These are phyloP conservation scores for Trypanosoma brucei DNA, from an alignment of 208 protist species.

Conservation along the genomic window DNA sequence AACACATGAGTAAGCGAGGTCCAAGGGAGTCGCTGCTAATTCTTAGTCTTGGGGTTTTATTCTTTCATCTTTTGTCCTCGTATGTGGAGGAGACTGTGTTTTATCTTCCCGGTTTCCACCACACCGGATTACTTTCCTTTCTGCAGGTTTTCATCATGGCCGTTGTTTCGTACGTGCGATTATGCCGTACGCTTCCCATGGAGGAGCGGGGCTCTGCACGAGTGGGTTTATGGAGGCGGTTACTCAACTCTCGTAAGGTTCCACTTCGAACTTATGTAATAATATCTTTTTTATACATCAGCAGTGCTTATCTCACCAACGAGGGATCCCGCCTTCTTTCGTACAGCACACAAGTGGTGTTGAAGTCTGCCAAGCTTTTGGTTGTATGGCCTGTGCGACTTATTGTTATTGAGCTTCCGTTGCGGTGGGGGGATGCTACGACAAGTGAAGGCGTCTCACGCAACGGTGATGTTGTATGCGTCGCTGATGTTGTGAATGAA, in stretches of 20 bases:
- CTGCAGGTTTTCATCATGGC: constrained; percentile 29
- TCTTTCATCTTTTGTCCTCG: constrained; percentile 44
- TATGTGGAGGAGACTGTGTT: constrained; percentile 50
- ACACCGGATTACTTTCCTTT: constrained; percentile 38
- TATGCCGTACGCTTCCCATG: constrained; percentile 12
- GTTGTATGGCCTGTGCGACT: constrained; percentile 38
- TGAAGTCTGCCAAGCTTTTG: constrained; percentile 65
- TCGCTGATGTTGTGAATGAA: too few relatives aligned
- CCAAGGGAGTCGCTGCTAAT: constrained; percentile 27
- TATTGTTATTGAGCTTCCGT: constrained; percentile 22
- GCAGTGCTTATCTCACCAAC: constrained; percentile 48
- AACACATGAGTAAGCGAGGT: background rate
- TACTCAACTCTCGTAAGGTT: constrained; percentile 13
- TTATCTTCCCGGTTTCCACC: constrained; percentile 49
- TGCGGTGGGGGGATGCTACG: background rate
- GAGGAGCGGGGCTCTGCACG: background rate
- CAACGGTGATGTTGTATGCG: too few relatives aligned
- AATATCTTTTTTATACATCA: constrained; percentile 38
- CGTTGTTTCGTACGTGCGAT: constrained; percentile 21
- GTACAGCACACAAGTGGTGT: constrained; percentile 54
- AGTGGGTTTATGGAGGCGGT: background rate
- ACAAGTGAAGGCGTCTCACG: constrained; percentile 8
- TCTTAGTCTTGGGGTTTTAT: constrained; percentile 25
- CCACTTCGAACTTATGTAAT: constrained; percentile 37
- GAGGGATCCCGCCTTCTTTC: constrained; percentile 35